phyloP scores from a whole-genome alignment of 371 early-diverging fungal genomes.

The Cokeromyces recurvatus region DNA sequence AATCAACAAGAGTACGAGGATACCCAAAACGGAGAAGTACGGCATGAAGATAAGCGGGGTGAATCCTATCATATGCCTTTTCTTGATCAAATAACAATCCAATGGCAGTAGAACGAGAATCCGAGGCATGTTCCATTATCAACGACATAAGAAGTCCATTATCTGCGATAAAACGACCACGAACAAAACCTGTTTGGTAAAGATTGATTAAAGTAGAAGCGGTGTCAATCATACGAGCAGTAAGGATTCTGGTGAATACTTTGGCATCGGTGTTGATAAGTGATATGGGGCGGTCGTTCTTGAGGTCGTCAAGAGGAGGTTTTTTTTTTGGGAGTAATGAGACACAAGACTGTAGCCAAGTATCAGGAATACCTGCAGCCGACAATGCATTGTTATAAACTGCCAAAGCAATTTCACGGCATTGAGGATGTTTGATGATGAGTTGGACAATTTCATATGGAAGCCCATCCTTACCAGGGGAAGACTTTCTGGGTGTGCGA shows the following conservation, averaged over 20 bases:
- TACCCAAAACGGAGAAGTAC: slow-evolving; percentile 2
- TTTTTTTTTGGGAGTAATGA: slow-evolving; percentile 8
- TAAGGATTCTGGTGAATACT: slow-evolving; percentile 7
- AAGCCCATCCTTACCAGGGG: slow-evolving; percentile 15
- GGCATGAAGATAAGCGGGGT: slow-evolving; percentile 5
- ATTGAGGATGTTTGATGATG: slow-evolving; percentile 1
- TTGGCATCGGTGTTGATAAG: slow-evolving; percentile 9
- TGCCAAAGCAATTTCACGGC: background rate
- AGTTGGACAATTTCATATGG: slow-evolving; percentile 9
- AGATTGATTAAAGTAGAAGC: background rate
- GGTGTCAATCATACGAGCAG: background rate
- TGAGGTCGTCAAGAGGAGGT: background rate
- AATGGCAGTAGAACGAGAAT: background rate
- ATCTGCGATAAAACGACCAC: slow-evolving; percentile 5
- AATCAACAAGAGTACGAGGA: background rate
- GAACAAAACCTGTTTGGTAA: slow-evolving; percentile 11
- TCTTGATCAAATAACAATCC: slow-evolving; percentile 6
- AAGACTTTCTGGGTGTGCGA: slow-evolving; percentile 2
- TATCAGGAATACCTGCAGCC: background rate
- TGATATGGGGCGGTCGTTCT: slow-evolving; percentile 5
- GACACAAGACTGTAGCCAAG: slow-evolving; percentile 4
- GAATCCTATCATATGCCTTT: slow-evolving; percentile 15
- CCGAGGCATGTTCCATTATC: slow-evolving; percentile 1
- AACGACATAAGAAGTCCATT: background rate
- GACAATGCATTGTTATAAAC: slow-evolving; percentile 2